Evolutionary conservation across 495 filamentous ascomycete genomes (phyloP), one percentile per base, ranked within the genome.

Genomic region (Hypoxylon fragiforme): DNA sequence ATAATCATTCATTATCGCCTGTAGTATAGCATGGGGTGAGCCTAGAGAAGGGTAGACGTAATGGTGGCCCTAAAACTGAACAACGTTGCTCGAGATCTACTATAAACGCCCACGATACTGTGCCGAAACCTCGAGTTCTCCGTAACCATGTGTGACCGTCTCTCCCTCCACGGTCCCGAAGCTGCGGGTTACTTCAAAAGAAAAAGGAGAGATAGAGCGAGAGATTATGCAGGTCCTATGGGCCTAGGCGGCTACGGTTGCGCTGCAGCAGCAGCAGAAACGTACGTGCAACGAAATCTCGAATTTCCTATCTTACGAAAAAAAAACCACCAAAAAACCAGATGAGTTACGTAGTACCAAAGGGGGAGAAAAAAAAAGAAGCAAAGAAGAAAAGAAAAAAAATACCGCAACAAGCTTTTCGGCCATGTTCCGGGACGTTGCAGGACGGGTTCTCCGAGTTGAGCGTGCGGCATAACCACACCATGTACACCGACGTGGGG

Each of bases 101-200:
- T 37, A 11, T 3, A 22, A 37, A 50, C 14, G 16, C 11, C 28
- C 35, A 8, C 28, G 18, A 50, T 50, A 60, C 57, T 54, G 57
- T 60, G 9, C 7, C n/a, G n/a, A 55, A 37, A 60, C 50, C n/a
- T 60, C 53, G 43, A 20, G n/a, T 7, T 4, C 8, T 59, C 49
- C 56, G 56, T 60, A 60, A 54, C 9, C 24, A 11, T 19, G 12
- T 50, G 31, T 44, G 1, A 36, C 38, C 32, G 43, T 32, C 40
- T 18, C 2, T 18, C 2, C 14, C 19, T 9, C 15, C n/a, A 36
- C 48, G 50, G 44, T 44, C 49, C 56, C 56, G 56, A 60, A 49
- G 26, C 20, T 14, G 40, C 45, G 40, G 44, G 35, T n/a, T n/a
- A n/a, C n/a, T n/a, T n/a, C n/a, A n/a, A n/a, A n/a, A n/a, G 49